These are phyloP conservation scores for Soucietia sequanensis DNA, from an alignment of 805 yeast genomes.

Conservation along the genomic window DNA sequence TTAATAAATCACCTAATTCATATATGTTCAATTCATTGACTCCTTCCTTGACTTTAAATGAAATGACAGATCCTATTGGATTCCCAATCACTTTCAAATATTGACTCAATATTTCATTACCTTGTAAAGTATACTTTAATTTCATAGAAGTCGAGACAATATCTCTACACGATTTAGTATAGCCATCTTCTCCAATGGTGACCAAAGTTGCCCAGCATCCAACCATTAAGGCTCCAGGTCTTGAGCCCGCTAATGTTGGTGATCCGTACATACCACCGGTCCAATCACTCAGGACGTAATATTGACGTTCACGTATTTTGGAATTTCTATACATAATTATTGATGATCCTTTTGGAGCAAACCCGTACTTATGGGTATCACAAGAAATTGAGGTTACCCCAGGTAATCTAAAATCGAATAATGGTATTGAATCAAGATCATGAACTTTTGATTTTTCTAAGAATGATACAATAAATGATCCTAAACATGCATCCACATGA, in stretches of 20 bases:
- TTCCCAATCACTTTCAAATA: constrained; percentile 77
- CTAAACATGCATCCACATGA: constrained; percentile 95
- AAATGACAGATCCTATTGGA: constrained; percentile 77
- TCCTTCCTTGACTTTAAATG: constrained; percentile 56
- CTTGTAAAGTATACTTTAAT: constrained; percentile 49
- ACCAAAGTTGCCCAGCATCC: constrained; percentile 97
- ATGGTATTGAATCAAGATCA: constrained; percentile 47
- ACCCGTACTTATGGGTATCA: constrained; percentile 98
- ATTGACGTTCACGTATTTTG: constrained; percentile 73
- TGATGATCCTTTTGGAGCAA: constrained; percentile 96
- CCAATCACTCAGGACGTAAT: constrained; percentile 84
- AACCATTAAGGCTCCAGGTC: constrained; percentile 97
- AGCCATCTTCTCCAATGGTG: constrained; percentile 81
- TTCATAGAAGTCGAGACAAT: constrained; percentile 66
- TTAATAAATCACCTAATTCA: constrained; percentile 69
- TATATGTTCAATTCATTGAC: constrained; percentile 58
- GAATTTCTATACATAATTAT: constrained; percentile 81
- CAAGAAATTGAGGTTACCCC: constrained; percentile 98
- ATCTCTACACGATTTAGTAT: constrained; percentile 59
- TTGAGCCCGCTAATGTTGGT: constrained; percentile 93
- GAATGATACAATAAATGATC: constrained; percentile 86
- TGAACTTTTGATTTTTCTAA: constrained; percentile 54
- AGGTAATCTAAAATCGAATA: constrained; percentile 81
- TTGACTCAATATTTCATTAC: constrained; percentile 42
- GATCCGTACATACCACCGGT: constrained; percentile 95